These are phyloP conservation scores for Liriodendron chinense DNA, from an alignment of 164 flowering plant genomes.

Conservation along the genomic window DNA sequence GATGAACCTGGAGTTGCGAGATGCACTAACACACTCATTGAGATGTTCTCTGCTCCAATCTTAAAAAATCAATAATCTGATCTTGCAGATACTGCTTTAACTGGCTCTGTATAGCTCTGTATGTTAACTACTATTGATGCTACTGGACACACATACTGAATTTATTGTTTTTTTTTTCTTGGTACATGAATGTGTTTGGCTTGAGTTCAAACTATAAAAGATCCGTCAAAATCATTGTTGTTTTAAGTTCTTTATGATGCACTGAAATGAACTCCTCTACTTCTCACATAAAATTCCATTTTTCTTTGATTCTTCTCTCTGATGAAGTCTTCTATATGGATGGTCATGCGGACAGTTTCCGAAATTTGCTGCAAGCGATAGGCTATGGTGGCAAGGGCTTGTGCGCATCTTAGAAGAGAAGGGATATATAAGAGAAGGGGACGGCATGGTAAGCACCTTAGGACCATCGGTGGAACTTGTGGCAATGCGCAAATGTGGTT, in stretches of 20 bases:
- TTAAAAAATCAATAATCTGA: neutral
- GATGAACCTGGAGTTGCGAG: too few relatives aligned
- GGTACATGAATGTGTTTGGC: too few relatives aligned
- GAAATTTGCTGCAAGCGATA: slow-evolving; percentile 52
- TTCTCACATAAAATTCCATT: neutral
- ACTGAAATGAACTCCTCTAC: neutral
- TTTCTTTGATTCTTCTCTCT: neutral
- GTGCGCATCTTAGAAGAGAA: slow-evolving; percentile 67
- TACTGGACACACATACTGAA: too few relatives aligned
- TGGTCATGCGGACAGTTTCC: slow-evolving; percentile 37
- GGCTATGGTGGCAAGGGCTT: slow-evolving; percentile 85
- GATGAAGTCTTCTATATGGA: neutral
- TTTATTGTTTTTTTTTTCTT: too few relatives aligned
- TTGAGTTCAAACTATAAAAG: too few relatives aligned
- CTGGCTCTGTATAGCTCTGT: neutral
- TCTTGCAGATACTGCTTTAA: neutral
- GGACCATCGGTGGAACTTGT: neutral
- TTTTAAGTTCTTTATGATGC: neutral
- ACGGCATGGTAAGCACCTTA: slow-evolving; percentile 45
- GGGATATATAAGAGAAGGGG: slow-evolving; percentile 65
- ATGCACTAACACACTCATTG: too few relatives aligned
- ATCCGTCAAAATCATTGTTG: neutral
- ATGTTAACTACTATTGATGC: neutral
- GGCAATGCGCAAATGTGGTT: too few relatives aligned
- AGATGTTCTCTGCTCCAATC: neutral